Base-by-base conservation (phyloP, 2,329 filamentous ascomycete genomes). In the Fusarium staphyleae region DNA sequence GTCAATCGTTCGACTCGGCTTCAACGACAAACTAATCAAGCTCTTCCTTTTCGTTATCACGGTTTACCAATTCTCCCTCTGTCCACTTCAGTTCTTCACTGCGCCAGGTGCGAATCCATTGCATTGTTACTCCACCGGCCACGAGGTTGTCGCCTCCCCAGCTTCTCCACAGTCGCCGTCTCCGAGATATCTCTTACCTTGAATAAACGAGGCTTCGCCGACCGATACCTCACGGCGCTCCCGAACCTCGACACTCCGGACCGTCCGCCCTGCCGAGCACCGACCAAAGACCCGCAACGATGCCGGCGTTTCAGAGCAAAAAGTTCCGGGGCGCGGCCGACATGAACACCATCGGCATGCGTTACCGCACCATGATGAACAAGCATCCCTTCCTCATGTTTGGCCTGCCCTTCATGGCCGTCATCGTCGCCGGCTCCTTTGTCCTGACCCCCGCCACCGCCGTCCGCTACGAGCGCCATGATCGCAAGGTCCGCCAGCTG, bases 381-480 rank as follows among this genome's bases (percentile, higher is more conserved):
- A 87, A 83, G 69, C 91, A 90, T 67, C 96, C 95, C 1, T 99
- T 99, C 73, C 78, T 92, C 22, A 85, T 96, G 59, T 99, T 99
- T 72, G 96, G 96, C 2, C 81, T 99, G 4, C 96, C 95, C 1
- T 99, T 99, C 74, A 84, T 99, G 63, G 78, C 85, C 50, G 87
- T 96, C 52, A 96, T 99, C 70, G 85, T 99, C 19, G 91, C 88
- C 2, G 93, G 92, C 1, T 96, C 91, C 3, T 99, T 99, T 74
- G 89, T 96, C 66, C 83, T 99, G 41, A 98, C 95, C 0, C 95
- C 93, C 1, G 95, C 93, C 5, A 93, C 96, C 16, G 95, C 96
- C 12, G 80, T 99, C 41, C 85, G 96, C 52, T 99, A 98, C 75
- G 95, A 99, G 77, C 86, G 90, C 58, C 87, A 97, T 70, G 95